Conservation (phyloP, 2,329 filamentous ascomycete species). For the Xylaria sp. region DNA sequence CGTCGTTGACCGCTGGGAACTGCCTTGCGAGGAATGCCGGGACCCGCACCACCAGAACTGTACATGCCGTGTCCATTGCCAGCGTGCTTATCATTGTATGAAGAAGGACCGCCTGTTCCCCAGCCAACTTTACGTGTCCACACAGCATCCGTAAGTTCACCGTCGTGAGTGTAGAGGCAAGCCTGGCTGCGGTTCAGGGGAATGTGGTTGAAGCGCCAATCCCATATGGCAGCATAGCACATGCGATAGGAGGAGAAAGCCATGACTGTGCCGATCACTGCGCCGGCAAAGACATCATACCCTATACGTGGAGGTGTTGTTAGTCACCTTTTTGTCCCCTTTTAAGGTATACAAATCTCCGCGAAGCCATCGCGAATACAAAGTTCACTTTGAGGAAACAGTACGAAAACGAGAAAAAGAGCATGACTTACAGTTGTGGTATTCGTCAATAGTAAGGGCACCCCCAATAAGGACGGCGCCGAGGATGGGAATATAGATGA, state of each 20-base stretch:
- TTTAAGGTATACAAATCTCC: background rate
- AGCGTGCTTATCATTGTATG: conserved; percentile 40
- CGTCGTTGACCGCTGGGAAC: conserved; percentile 28
- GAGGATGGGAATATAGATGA: conserved; percentile 68
- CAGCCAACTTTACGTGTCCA: conserved; percentile 67
- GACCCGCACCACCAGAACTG: conserved; percentile 8
- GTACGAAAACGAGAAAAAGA: background rate
- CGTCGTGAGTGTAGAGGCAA: conserved; percentile 55
- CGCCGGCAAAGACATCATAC: conserved; percentile 74
- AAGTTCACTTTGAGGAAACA: background rate
- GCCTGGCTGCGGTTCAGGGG: conserved; percentile 64
- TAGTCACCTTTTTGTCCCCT: background rate
- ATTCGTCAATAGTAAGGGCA: conserved; percentile 73
- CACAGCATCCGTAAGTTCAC: conserved; percentile 58
- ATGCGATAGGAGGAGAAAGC: conserved; percentile 70
- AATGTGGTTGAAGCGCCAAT: conserved; percentile 70
- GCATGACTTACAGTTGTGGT: conserved; percentile 64
- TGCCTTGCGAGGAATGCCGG: conserved; percentile 32
- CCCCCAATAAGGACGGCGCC: conserved; percentile 72
- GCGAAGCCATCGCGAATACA: too few species aligned
- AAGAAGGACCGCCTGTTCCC: conserved; percentile 52
- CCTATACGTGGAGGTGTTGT: conserved; percentile 6
- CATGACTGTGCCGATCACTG: conserved; percentile 67
- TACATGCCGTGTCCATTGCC: conserved; percentile 18
- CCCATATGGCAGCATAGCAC: conserved; percentile 71